Conservation (phyloP, 345 rosid species). For the Eucalyptus regnans region DNA sequence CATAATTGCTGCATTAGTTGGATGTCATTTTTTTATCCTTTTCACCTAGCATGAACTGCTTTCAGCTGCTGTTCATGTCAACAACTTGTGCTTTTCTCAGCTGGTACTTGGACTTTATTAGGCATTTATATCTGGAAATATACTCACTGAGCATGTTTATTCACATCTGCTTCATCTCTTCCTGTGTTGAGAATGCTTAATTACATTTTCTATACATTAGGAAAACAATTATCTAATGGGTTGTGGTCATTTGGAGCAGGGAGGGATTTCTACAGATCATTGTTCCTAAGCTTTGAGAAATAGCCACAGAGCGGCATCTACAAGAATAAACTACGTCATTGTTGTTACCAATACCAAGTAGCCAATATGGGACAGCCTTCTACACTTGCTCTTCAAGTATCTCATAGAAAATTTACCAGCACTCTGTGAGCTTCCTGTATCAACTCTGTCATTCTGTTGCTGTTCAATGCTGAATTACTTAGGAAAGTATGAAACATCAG, state of each 20-base stretch:
- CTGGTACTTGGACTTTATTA: background rate
- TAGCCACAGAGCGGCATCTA: background rate
- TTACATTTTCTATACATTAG: background rate
- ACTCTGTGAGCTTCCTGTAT: background rate
- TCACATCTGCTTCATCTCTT: background rate
- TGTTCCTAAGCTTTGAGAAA: constrained; percentile 47
- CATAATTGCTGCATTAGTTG: background rate
- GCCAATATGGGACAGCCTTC: background rate
- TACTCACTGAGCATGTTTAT: background rate
- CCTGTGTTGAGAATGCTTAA: background rate
- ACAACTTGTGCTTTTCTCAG: background rate
- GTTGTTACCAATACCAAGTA: background rate
- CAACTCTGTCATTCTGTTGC: background rate
- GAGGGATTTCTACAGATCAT: constrained; percentile 45
- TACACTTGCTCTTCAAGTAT: background rate
- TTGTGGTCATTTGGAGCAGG: constrained; percentile 16
- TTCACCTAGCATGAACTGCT: background rate
- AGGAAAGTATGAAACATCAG: background rate
- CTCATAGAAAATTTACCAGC: background rate
- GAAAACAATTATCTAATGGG: background rate
- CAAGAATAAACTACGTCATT: background rate
- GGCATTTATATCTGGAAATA: background rate
- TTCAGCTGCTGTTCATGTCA: background rate
- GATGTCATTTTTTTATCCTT: background rate
- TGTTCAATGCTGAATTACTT: background rate